These are phyloP conservation scores for Fusarium nurragi DNA, from an alignment of 2,329 filamentous ascomycete genomes.

Conservation along the genomic window DNA sequence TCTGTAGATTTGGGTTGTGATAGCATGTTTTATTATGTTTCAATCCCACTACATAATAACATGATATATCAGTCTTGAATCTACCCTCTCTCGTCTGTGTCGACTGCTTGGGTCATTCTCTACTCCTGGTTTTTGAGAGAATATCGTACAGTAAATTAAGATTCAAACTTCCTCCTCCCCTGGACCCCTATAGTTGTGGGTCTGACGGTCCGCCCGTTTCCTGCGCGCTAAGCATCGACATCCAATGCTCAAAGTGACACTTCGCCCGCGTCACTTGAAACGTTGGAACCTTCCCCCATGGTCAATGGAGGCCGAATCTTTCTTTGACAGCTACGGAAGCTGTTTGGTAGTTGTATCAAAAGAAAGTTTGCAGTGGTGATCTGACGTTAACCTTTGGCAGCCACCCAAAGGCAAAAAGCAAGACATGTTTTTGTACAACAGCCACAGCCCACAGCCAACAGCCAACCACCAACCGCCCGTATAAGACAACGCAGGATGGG, in stretches of 20 bases:
- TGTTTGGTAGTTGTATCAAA: slow-evolving; percentile 2
- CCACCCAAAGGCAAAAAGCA: background rate
- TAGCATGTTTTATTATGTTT: no score
- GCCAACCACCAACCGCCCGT: background rate
- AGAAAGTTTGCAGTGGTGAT: background rate
- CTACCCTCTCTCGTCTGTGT: background rate
- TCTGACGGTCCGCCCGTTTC: slow-evolving; percentile 27
- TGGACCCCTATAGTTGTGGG: slow-evolving; percentile 38
- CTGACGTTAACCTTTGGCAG: background rate
- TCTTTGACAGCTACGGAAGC: background rate
- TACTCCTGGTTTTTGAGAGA: no score
- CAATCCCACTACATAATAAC: no score
- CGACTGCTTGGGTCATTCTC: background rate
- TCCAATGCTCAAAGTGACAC: slow-evolving; percentile 25
- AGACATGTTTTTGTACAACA: background rate
- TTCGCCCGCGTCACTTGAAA: slow-evolving; percentile 35
- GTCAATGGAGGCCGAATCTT: background rate
- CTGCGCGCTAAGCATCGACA: slow-evolving; percentile 31
- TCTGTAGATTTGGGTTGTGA: no score
- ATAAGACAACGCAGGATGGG: no score
- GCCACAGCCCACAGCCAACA: background rate
- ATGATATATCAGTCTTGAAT: background rate
- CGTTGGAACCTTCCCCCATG: slow-evolving; percentile 7
- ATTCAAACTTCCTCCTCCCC: no score
- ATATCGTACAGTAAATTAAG: no score